Evolutionary conservation across 768 basidiomycete species (phyloP).

Genomic region (Leccinellum albellum): DNA sequence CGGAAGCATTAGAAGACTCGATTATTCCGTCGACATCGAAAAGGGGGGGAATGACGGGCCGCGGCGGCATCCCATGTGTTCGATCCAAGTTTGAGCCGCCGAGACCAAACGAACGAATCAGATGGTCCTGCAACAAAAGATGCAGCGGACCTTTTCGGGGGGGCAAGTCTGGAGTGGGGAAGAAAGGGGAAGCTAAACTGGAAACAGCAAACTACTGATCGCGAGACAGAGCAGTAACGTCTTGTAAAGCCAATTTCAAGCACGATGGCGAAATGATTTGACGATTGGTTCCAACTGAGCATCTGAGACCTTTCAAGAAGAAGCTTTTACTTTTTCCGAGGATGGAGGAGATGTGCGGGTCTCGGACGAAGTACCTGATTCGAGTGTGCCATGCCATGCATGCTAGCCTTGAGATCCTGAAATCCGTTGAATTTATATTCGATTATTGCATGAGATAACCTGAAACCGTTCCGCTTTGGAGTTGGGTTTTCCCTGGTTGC

Average conservation of each 20-base stretch:
- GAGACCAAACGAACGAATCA: background rate
- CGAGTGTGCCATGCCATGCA: background rate
- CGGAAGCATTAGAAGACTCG: conserved; percentile 11
- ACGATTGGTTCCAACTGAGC: background rate
- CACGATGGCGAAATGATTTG: background rate
- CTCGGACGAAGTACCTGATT: background rate
- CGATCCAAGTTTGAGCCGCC: background rate
- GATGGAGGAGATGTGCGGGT: background rate
- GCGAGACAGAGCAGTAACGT: background rate
- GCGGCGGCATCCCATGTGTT: background rate
- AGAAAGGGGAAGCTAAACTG: background rate
- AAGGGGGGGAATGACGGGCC: background rate
- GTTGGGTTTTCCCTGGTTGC: background rate
- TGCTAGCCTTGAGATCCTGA: background rate
- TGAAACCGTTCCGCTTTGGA: background rate
- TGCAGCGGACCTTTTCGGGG: background rate
- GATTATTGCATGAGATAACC: background rate
- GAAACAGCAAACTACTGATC: background rate
- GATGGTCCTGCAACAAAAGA: background rate
- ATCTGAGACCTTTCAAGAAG: background rate
- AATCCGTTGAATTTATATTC: background rate
- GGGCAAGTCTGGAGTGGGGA: background rate
- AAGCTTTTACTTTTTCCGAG: background rate
- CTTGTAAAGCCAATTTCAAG: background rate
- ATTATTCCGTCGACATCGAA: background rate